phyloP scores from a whole-genome alignment of 2,329 filamentous ascomycete species.

The Truncatella angustata region DNA sequence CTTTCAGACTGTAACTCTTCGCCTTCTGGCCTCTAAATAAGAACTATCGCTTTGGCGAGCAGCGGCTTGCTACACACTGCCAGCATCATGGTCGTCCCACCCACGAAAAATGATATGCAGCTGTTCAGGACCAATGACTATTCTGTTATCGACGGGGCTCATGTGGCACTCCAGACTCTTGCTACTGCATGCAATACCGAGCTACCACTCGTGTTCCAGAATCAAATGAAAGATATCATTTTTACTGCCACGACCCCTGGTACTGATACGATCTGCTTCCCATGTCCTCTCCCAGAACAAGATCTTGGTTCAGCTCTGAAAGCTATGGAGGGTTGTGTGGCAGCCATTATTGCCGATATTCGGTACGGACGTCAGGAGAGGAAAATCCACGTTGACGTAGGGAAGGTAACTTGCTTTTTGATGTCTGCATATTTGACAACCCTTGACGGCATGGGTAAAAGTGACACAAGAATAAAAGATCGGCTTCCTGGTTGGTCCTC shows the following conservation, averaged over 20 bases:
- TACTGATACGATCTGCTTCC: constrained; percentile 34
- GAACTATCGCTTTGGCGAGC: constrained; percentile 9
- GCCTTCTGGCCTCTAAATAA: constrained; percentile 9
- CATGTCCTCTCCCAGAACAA: constrained; percentile 39
- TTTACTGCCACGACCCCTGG: constrained; percentile 27
- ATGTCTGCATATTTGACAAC: constrained; percentile 58
- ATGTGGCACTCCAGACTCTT: constrained; percentile 26
- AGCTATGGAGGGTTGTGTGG: constrained; percentile 58
- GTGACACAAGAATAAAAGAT: constrained; percentile 43
- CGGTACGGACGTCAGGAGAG: constrained; percentile 41
- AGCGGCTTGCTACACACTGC: constrained; percentile 7
- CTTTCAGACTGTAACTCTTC: background rate
- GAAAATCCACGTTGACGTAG: constrained; percentile 50
- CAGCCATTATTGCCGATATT: constrained; percentile 57
- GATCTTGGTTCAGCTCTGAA: constrained; percentile 48
- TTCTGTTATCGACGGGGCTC: constrained; percentile 31
- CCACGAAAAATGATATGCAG: background rate
- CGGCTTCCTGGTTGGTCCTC: constrained; percentile 29
- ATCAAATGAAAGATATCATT: constrained; percentile 24
- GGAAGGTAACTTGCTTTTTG: constrained; percentile 52
- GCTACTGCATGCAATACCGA: constrained; percentile 24
- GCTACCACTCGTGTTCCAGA: constrained; percentile 30
- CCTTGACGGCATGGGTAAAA: constrained; percentile 50
- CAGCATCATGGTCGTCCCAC: constrained; percentile 17
- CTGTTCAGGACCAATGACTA: constrained; percentile 16